Conservation (phyloP, 2,329 filamentous ascomycete genomes). For the Alternaria angustiovoidea region DNA sequence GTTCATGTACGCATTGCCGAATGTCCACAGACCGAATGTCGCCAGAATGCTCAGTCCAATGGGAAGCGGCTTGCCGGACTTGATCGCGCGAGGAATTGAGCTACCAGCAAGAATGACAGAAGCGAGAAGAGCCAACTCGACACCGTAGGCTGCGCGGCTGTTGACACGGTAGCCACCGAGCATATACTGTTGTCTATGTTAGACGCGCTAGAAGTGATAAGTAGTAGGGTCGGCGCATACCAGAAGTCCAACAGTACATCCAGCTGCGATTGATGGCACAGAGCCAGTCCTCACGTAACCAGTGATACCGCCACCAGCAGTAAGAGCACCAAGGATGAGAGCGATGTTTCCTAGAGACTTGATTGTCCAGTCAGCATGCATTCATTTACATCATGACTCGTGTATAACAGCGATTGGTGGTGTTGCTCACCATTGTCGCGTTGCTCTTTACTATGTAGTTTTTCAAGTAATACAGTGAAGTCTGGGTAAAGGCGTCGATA, state of each 20-base stretch:
- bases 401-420: neutral
- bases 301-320: conserved; percentile 84
- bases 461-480: no score
- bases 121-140: conserved; percentile 88
- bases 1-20: conserved; percentile 70
- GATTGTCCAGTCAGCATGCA: conserved; percentile 11
- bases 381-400: conserved; percentile 8
- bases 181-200: conserved; percentile 62
- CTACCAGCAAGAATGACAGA: conserved; percentile 85
- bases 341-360: conserved; percentile 66
- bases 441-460: neutral
- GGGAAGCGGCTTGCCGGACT: conserved; percentile 83
- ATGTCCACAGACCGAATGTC: conserved; percentile 78
- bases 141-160: conserved; percentile 77
- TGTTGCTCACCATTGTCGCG: neutral
- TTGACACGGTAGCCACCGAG: conserved; percentile 83
- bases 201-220: neutral
- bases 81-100: conserved; percentile 86
- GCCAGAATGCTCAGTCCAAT: conserved; percentile 80
- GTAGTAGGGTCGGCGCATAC: conserved; percentile 46
- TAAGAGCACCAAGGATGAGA: conserved; percentile 80
- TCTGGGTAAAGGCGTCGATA: neutral
- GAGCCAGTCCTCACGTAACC: conserved; percentile 88
- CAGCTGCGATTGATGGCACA: conserved; percentile 84
- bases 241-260: conserved; percentile 78